Evolutionary conservation across 108 stramenopile species (phyloP), one percentile per base, ranked within the genome.

Genomic region (Cylindrotheca fusiformis): DNA sequence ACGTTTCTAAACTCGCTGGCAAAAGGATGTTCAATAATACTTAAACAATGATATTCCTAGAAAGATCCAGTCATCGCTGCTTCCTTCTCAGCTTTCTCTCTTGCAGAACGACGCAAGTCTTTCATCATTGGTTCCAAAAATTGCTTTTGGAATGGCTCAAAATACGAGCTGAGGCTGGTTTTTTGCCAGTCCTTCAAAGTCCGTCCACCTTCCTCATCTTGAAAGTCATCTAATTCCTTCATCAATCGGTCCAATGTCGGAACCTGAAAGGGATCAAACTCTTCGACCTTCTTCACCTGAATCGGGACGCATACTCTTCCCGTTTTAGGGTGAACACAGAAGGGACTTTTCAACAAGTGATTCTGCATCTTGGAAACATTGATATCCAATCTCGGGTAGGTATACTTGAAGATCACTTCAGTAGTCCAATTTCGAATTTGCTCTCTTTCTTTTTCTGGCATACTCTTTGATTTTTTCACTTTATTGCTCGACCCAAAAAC

Each of bases 311-410:
- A 99, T 5, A 99, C 99, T 23, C 97, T 78, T 23, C 98, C 91
- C 3, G 96, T 95, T 69, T 99, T 99, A 46, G 99, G 99, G 81
- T 99, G 99, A 10, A 98, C 95, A 58, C 95, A 96, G 74, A 99
- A 99, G 20, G 99, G 99, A 68, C 77, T 80, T 61, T 99, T 99
- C 57, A 99, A 87, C 81, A 99, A 94, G 86, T 99, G 99, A 80
- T 99, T 99, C 55, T 87, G 86, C 77, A 85, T 82, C 71, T 97
- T 99, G 58, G 98, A 98, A 17, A 99, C 99, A 78, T 99, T 99
- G 66, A 97, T 97, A 85, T 99, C 99, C 62, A 99, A 77, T 2
- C 99, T 90, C 0, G 99, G 98, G 71, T 99, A 99, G 2, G 86
- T 81, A 58, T 97, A 80, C 48, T 65, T 66, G 76, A 99, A 96